Evolutionary conservation across 2,329 filamentous ascomycete species (phyloP).

Genomic region (Botrytis medusae): DNA sequence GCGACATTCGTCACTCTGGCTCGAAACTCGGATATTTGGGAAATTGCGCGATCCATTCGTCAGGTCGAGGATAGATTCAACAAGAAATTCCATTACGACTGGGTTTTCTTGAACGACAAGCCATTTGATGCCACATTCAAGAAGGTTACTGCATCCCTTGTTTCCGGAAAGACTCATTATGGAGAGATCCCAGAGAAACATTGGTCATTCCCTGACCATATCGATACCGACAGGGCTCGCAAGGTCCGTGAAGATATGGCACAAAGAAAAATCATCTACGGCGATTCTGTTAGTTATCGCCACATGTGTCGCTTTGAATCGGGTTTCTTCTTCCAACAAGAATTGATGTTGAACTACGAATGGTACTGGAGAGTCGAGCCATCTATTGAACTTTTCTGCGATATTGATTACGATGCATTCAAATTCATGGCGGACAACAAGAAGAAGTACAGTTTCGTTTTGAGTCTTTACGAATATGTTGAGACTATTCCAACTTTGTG

Average conservation of each 20-base stretch:
- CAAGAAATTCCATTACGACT: conserved; percentile 93
- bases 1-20: conserved; percentile 96
- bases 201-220: conserved; percentile 96
- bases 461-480: conserved; percentile 93
- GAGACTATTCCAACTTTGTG: conserved; percentile 94
- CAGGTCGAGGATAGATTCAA: conserved; percentile 99
- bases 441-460: conserved; percentile 97
- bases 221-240: conserved; percentile 89
- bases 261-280: conserved; percentile 94
- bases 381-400: conserved; percentile 93
- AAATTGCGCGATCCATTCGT: conserved; percentile 92
- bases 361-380: conserved; percentile 99
- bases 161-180: conserved; percentile 92
- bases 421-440: conserved; percentile 92
- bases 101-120: conserved; percentile 98
- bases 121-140: conserved; percentile 93
- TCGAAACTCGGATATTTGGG: conserved; percentile 92
- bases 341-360: conserved; percentile 91
- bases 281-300: conserved; percentile 92
- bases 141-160: conserved; percentile 81
- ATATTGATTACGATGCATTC: conserved; percentile 94
- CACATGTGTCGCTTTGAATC: conserved; percentile 99
- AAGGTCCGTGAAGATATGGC: conserved; percentile 94
- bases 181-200: conserved; percentile 87
- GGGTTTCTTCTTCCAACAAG: conserved; percentile 97